Conservation (phyloP, 2,329 filamentous ascomycete genomes). For the Stachybotrys chartarum region DNA sequence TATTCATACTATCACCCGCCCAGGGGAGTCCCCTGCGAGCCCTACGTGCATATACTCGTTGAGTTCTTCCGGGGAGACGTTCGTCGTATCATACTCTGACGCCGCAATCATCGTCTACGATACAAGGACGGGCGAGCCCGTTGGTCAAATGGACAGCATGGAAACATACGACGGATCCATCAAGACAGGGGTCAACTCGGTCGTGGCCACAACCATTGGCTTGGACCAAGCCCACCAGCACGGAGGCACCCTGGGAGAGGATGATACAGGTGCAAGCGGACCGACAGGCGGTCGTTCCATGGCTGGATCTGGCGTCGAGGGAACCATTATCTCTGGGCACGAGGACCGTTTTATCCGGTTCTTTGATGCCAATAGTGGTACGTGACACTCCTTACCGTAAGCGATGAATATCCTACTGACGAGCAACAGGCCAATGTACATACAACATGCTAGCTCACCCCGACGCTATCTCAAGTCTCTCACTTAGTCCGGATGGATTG, state of each 20-base stretch:
- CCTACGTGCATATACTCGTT: slow-evolving; percentile 91
- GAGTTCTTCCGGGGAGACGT: slow-evolving; percentile 74
- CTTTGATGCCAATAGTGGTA: slow-evolving; percentile 98
- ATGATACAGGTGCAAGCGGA: slow-evolving; percentile 68
- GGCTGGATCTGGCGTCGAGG: slow-evolving; percentile 76
- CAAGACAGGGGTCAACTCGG: slow-evolving; percentile 77
- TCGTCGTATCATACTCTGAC: slow-evolving; percentile 89
- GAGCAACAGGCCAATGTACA: slow-evolving; percentile 79
- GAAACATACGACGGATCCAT: slow-evolving; percentile 87
- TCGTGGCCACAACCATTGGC: slow-evolving; percentile 79
- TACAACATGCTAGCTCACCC: slow-evolving; percentile 98
- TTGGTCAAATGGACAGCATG: slow-evolving; percentile 85
- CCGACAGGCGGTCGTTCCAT: slow-evolving; percentile 64
- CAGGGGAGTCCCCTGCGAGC: slow-evolving; percentile 58
- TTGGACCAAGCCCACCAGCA: slow-evolving; percentile 61
- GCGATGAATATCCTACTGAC: slow-evolving; percentile 1
- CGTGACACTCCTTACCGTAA: slow-evolving; percentile 26
- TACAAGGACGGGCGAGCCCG: slow-evolving; percentile 82
- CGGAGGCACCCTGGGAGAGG: slow-evolving; percentile 49
- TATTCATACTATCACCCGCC: slow-evolving; percentile 74
- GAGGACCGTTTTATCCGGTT: slow-evolving; percentile 95
- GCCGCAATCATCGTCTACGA: slow-evolving; percentile 88
- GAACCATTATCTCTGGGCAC: slow-evolving; percentile 91
- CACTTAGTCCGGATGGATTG: slow-evolving; percentile 83
- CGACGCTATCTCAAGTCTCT: slow-evolving; percentile 83